A percentile compares a stretch with the other conserved stretches of the same genome.
Conservation (phyloP, 371 early-diverging fungal species). For the Batkoa obscura region DNA sequence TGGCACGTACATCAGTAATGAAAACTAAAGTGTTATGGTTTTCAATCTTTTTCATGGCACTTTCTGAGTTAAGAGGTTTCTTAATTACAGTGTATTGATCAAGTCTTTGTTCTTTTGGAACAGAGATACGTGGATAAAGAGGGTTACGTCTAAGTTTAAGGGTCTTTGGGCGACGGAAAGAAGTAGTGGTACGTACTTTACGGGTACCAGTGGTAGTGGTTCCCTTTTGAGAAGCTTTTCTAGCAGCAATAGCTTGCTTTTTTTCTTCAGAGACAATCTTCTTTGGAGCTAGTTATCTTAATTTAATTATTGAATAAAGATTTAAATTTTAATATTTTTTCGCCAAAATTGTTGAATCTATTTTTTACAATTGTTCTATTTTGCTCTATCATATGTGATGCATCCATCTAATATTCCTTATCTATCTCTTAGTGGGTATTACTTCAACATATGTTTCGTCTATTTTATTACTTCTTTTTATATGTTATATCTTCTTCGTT, state of each 20-base stretch:
- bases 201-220: constrained; percentile 51
- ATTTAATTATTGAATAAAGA: no score
- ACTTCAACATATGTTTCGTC: no score
- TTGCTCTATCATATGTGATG: no score
- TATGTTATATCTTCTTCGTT: no score
- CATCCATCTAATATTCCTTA: no score
- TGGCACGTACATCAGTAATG: constrained; percentile 86
- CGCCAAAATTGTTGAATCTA: no score
- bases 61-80: constrained; percentile 93
- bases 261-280: constrained; percentile 14
- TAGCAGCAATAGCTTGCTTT: constrained; percentile 46
- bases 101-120: constrained; percentile 49
- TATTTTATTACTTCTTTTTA: no score
- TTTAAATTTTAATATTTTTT: no score
- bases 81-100: constrained; percentile 84
- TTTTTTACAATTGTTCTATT: no score
- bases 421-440: no score
- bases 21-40: constrained; percentile 98
- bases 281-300: constrained; percentile 9
- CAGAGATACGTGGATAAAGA: constrained; percentile 82
- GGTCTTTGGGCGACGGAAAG: constrained; percentile 93
- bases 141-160: constrained; percentile 67
- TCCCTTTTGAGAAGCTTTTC: constrained; percentile 87
- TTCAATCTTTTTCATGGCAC: constrained; percentile 98
- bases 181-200: constrained; percentile 78